These are phyloP conservation scores for Nakaseomyces kungkrabaensis DNA, from an alignment of 1,139 yeast species.

Conservation along the genomic window DNA sequence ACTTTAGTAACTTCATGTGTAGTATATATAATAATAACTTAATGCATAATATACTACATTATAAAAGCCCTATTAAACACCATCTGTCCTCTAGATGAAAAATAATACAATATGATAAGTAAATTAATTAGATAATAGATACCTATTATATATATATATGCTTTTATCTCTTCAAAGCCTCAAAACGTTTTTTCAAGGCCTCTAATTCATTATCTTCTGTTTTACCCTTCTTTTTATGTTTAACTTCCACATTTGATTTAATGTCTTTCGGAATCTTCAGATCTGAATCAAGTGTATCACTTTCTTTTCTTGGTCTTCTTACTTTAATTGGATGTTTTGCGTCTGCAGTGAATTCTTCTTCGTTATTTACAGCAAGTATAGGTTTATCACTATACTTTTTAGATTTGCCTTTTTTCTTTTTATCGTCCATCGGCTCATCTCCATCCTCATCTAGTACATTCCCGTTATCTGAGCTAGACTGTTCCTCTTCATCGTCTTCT, in stretches of 20 bases:
- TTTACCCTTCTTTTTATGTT: slow-evolving; percentile 17
- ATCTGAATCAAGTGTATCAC: slow-evolving; percentile 37
- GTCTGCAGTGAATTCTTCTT: slow-evolving; percentile 22
- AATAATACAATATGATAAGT: no score
- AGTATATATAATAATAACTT: background rate
- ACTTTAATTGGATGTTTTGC: slow-evolving; percentile 37
- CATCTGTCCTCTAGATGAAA: no score
- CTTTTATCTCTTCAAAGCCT: slow-evolving; percentile 32
- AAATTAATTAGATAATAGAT: background rate
- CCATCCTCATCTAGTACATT: slow-evolving; percentile 17
- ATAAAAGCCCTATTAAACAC: background rate
- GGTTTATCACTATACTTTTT: slow-evolving; percentile 20
- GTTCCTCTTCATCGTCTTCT: background rate
- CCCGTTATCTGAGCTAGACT: slow-evolving; percentile 16
- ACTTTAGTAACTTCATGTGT: background rate
- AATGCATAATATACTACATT: background rate
- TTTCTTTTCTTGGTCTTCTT: slow-evolving; percentile 37
- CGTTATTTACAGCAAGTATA: slow-evolving; percentile 27
- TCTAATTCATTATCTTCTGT: slow-evolving; percentile 38
- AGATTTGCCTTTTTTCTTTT: slow-evolving; percentile 17
- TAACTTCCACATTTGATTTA: slow-evolving; percentile 24
- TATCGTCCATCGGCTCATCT: slow-evolving; percentile 19
- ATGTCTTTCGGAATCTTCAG: slow-evolving; percentile 37
- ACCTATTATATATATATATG: background rate
- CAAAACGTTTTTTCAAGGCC: slow-evolving; percentile 45